Evolutionary conservation across 805 yeast species (phyloP).

Genomic region (Teunomyces cretensis): DNA sequence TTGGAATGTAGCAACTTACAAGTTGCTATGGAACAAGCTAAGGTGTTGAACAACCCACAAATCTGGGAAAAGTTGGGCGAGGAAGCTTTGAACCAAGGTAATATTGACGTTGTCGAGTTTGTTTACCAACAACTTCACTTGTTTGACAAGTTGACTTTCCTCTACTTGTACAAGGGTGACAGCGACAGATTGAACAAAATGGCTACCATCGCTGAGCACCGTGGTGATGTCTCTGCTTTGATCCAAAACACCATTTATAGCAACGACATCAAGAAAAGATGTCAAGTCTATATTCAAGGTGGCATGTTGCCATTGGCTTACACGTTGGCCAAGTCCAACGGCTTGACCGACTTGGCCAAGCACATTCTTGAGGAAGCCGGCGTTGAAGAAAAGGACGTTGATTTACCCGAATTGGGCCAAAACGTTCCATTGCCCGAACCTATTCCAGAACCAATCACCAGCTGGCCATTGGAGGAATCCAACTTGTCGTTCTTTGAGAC

Average conservation of each 20-base stretch:
- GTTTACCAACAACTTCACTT: slow-evolving; percentile 84
- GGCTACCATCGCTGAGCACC: slow-evolving; percentile 85
- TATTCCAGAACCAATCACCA: slow-evolving; percentile 42
- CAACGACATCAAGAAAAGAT: slow-evolving; percentile 72
- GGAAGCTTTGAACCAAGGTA: slow-evolving; percentile 90
- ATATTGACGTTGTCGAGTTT: slow-evolving; percentile 78
- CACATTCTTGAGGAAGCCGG: slow-evolving; percentile 72
- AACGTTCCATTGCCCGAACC: slow-evolving; percentile 49
- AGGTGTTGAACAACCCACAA: slow-evolving; percentile 60
- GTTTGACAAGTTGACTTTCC: slow-evolving; percentile 86
- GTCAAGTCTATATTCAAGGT: slow-evolving; percentile 68
- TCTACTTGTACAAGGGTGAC: slow-evolving; percentile 85
- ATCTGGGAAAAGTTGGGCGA: slow-evolving; percentile 82
- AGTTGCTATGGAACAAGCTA: slow-evolving; percentile 88
- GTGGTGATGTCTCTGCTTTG: slow-evolving; percentile 76
- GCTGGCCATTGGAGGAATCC: slow-evolving; percentile 83
- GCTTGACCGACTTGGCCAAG: slow-evolving; percentile 72
- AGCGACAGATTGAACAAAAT: slow-evolving; percentile 70
- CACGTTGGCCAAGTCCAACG: slow-evolving; percentile 85
- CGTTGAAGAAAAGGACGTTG: slow-evolving; percentile 58
- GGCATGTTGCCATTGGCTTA: slow-evolving; percentile 90
- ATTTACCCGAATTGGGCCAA: slow-evolving; percentile 54
- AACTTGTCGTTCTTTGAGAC: slow-evolving; percentile 80
- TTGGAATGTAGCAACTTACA: slow-evolving; percentile 87
- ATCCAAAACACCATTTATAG: slow-evolving; percentile 80